Evolutionary conservation across 2,329 filamentous ascomycete genomes (phyloP).

Genomic region (Pseudogymnoascus sp.): DNA sequence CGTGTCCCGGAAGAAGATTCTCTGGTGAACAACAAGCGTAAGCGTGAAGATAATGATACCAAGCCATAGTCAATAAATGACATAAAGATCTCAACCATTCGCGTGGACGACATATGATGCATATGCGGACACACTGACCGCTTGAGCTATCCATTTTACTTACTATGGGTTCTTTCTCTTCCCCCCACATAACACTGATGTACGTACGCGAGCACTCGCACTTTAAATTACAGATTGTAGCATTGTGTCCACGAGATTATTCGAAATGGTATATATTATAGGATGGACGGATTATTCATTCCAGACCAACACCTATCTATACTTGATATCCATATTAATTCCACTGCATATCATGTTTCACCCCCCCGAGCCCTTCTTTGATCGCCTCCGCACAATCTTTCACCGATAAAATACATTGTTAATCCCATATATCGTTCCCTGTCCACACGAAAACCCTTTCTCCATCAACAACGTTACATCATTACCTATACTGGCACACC

Average conservation of each 20-base stretch:
- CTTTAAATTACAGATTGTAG: too few species aligned
- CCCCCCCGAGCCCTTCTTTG: not conserved
- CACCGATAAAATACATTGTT: not conserved
- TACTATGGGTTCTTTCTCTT: not conserved
- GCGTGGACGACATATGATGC: not conserved
- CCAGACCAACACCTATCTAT: not conserved
- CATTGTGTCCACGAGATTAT: too few species aligned
- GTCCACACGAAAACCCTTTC: not conserved
- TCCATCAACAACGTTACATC: not conserved
- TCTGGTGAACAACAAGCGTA: not conserved
- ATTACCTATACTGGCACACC: not conserved
- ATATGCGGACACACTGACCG: not conserved
- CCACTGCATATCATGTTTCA: not conserved
- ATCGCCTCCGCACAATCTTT: not conserved
- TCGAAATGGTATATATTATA: not conserved
- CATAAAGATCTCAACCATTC: not conserved
- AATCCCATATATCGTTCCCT: not conserved
- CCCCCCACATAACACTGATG: too few species aligned
- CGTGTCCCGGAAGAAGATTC: conserved; percentile 5
- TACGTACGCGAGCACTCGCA: too few species aligned
- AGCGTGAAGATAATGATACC: not conserved
- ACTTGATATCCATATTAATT: not conserved
- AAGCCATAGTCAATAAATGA: not conserved
- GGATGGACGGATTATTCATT: not conserved
- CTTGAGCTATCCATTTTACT: not conserved